Evolutionary conservation across 2,329 filamentous ascomycete genomes (phyloP), one percentile per base, ranked within the genome.

Genomic region (Trichoderma sp.): DNA sequence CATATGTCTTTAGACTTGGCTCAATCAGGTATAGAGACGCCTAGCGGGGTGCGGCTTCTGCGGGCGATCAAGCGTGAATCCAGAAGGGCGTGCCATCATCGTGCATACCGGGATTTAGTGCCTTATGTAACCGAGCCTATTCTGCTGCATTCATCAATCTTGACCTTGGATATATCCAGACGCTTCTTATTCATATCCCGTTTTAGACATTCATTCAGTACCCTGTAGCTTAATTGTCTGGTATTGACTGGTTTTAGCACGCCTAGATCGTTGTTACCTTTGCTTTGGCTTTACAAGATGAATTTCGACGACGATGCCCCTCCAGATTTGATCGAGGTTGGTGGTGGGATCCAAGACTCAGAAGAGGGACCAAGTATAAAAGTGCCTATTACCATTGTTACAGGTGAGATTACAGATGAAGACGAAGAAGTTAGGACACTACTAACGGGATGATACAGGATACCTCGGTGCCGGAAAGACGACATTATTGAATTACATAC

Each of bases 391-490:
- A 96, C 94, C 0, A 95, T 97, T 77, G 93, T 97, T 11, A 97
- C 94, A 71, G 94, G 92, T 91, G 86, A 76, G 83, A 4, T 9
- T 14, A 4, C 18, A 16, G 5, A 21, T 59, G 33, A 4, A 31
- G 4, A 14, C 6, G 4, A 35, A 62, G 50, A 1, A 27, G 29
- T 66, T 41, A 12, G 53, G 21, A n/a, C 16, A 45, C 41, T 45
- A 59, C 63, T 71, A 29, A 29, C 53, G 14, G 24, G 33, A 33
- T 12, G 27, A 3, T 2, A 77, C 14, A 97, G 95, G 97, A 4
- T 99, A 99, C 81, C 89, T 99, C 4, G 97, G 97, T 21, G 95
- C 97, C 9, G 97, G 97, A 21, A 99, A 99, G 85, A 98, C 96
- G 0, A 98, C 96, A 0, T 85, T 98, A 35, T 87, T 99, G 75